Conservation (phyloP, 192 early-diverging fungal genomes). For the Backusella liffmaniae region DNA sequence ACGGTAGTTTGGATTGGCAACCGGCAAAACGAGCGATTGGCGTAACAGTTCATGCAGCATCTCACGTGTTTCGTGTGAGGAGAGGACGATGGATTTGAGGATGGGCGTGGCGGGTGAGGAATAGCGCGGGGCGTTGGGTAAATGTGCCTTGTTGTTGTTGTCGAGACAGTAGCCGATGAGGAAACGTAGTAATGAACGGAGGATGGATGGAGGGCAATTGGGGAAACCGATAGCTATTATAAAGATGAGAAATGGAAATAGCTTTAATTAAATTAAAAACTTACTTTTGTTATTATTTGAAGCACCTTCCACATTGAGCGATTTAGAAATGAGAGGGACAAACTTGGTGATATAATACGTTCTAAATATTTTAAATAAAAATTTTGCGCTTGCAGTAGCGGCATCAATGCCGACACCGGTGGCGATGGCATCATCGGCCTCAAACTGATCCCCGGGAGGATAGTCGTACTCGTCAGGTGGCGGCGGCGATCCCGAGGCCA, state of each 20-base stretch:
- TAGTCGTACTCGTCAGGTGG: slow-evolving; percentile 59
- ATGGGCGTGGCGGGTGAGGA: slow-evolving; percentile 62
- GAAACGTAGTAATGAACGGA: slow-evolving; percentile 65
- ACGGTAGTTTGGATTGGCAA: slow-evolving; percentile 48
- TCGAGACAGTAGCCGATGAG: slow-evolving; percentile 65
- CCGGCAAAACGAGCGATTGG: slow-evolving; percentile 68
- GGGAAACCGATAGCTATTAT: slow-evolving; percentile 49
- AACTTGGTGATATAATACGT: slow-evolving; percentile 66
- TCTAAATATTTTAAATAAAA: slow-evolving; percentile 74
- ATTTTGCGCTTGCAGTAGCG: slow-evolving; percentile 53
- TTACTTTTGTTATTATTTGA: slow-evolving; percentile 12
- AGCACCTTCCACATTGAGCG: slow-evolving; percentile 32
- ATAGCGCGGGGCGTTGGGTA: slow-evolving; percentile 15
- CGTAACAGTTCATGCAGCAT: slow-evolving; percentile 75
- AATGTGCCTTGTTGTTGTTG: slow-evolving; percentile 41
- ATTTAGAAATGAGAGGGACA: slow-evolving; percentile 62
- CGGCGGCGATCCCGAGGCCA: slow-evolving; percentile 58
- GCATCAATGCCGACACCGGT: slow-evolving; percentile 59
- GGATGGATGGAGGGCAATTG: slow-evolving; percentile 65
- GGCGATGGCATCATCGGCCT: slow-evolving; percentile 57
- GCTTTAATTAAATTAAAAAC: neutral
- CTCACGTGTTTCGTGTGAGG: slow-evolving; percentile 61
- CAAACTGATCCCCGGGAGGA: slow-evolving; percentile 43
- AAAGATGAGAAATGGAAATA: neutral
- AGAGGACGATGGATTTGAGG: slow-evolving; percentile 57